phyloP scores from a whole-genome alignment of 2,329 filamentous ascomycete genomes.

The Hymenoscyphus infarciens region DNA sequence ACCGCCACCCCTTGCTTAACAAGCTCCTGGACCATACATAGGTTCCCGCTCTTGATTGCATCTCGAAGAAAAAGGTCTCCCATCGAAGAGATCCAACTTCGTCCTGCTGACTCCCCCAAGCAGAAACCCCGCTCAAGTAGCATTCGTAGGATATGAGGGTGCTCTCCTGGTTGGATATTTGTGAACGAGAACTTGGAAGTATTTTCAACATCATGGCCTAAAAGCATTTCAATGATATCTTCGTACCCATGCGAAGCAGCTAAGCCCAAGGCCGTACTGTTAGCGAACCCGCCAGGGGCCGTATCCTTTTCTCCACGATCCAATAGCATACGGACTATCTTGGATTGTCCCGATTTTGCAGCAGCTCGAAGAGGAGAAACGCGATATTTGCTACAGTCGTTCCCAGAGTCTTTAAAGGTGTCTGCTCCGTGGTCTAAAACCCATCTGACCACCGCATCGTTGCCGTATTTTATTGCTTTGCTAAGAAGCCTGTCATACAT shows the following conservation, averaged over 20 bases:
- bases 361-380: background rate
- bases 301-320: background rate
- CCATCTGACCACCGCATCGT: background rate
- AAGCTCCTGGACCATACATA: slow-evolving; percentile 4
- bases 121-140: background rate
- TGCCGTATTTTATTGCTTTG: background rate
- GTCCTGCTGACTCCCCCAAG: too few species aligned
- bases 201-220: background rate
- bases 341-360: background rate
- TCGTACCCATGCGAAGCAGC: background rate
- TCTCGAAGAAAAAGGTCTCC: background rate
- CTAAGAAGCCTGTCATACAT: background rate
- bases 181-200: background rate
- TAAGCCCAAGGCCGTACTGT: background rate
- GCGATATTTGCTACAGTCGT: too few species aligned
- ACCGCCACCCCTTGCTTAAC: background rate
- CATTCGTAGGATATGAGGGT: background rate
- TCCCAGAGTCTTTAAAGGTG: too few species aligned
- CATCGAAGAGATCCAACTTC: background rate
- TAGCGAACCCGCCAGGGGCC: too few species aligned
- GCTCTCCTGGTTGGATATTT: background rate
- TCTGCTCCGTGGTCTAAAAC: background rate
- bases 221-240: background rate
- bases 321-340: background rate
- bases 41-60: background rate